Conservation (phyloP, 179 eudicot genomes). For the Camellia oleifera region DNA sequence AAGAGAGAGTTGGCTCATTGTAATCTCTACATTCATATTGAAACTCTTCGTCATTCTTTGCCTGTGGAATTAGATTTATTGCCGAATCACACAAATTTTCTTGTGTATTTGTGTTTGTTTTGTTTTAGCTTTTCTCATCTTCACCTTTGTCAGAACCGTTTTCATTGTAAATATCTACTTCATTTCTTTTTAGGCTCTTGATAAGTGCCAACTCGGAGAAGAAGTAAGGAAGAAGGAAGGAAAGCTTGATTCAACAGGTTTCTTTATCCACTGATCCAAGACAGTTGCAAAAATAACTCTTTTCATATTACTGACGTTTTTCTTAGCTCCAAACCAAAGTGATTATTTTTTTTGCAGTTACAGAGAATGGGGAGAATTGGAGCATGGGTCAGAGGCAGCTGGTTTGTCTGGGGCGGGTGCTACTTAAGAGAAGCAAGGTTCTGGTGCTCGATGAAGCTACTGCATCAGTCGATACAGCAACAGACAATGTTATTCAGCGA, state of each 20-base stretch:
- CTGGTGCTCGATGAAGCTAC: slow-evolving; percentile 56
- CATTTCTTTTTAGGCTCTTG: slow-evolving; percentile 14
- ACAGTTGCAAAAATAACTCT: neutral
- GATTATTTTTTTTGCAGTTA: slow-evolving; percentile 20
- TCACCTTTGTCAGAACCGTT: no score
- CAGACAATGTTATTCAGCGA: slow-evolving; percentile 47
- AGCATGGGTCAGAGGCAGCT: slow-evolving; percentile 65
- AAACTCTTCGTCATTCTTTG: no score
- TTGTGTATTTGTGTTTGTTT: no score
- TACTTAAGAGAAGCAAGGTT: slow-evolving; percentile 51
- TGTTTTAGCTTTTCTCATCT: no score
- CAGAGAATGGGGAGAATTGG: slow-evolving; percentile 65
- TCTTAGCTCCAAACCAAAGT: no score
- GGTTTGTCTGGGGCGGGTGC: slow-evolving; percentile 57
- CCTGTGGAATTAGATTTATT: no score
- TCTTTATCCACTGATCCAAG: neutral
- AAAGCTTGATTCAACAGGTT: slow-evolving; percentile 21
- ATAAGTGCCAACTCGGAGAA: slow-evolving; percentile 21
- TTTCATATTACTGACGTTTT: neutral
- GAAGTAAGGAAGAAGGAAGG: slow-evolving; percentile 20
- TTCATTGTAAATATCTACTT: neutral
- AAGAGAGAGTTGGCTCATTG: no score
- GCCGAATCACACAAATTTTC: no score
- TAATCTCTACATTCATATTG: no score
- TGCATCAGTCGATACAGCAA: slow-evolving; percentile 61